Evolutionary conservation across 441 rosid genomes (phyloP).

Genomic region (Pelargonium citronellum): DNA sequence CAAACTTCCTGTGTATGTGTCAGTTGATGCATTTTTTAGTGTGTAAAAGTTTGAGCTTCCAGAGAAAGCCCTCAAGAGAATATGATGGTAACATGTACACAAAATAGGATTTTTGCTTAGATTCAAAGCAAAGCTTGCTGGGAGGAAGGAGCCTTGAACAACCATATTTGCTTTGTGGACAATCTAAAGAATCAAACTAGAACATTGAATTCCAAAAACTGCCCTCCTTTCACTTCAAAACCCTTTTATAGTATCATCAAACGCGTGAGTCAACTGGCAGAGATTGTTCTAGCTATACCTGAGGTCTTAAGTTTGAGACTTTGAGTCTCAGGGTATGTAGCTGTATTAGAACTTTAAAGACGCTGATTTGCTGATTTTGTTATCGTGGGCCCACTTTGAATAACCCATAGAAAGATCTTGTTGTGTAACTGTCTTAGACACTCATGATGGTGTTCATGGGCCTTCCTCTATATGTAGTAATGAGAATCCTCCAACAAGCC

Average conservation of each 20-base stretch:
- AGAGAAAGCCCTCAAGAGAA: slow-evolving; percentile 16
- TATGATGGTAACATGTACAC: slow-evolving; percentile 13
- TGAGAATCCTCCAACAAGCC: not conserved
- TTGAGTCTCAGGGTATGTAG: too few relatives aligned
- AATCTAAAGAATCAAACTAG: slow-evolving; percentile 21
- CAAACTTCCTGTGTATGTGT: slow-evolving; percentile 4
- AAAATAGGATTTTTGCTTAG: slow-evolving; percentile 29
- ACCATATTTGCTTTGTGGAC: slow-evolving; percentile 37
- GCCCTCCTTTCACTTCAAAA: slow-evolving; percentile 3
- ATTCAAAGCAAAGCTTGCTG: slow-evolving; percentile 60
- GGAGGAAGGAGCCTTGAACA: slow-evolving; percentile 23
- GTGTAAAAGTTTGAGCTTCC: slow-evolving; percentile 14
- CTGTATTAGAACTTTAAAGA: too few relatives aligned
- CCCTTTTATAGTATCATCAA: too few relatives aligned
- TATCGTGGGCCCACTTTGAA: too few relatives aligned
- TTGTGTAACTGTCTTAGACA: not conserved
- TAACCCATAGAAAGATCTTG: too few relatives aligned
- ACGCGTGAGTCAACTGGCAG: too few relatives aligned
- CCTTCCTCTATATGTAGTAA: not conserved
- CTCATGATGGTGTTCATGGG: not conserved
- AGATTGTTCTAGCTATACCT: too few relatives aligned
- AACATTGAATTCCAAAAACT: not conserved
- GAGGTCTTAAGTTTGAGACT: too few relatives aligned
- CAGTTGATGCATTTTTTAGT: not conserved
- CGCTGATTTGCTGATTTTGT: too few relatives aligned